These are phyloP conservation scores for Echeveria elegans DNA, from an alignment of 164 flowering plant species.

Conservation along the genomic window DNA sequence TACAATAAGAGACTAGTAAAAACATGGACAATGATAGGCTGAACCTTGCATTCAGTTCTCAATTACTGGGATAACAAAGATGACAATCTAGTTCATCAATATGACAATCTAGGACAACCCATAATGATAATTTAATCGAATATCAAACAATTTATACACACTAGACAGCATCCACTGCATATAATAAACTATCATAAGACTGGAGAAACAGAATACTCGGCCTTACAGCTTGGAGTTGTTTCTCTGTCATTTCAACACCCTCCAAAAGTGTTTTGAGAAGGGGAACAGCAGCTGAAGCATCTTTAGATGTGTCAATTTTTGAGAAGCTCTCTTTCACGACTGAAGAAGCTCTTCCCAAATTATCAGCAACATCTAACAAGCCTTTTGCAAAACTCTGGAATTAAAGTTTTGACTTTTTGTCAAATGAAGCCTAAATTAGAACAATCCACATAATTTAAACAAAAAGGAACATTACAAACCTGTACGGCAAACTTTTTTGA, in stretches of 20 bases:
- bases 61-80: background rate
- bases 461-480: conserved; percentile 29
- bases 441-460: background rate
- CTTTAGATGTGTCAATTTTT: conserved; percentile 58
- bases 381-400: conserved; percentile 79
- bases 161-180: too few species aligned
- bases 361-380: conserved; percentile 89
- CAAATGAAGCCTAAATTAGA: background rate
- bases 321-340: conserved; percentile 70
- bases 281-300: conserved; percentile 56
- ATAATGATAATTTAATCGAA: too few species aligned
- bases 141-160: too few species aligned
- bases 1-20: background rate
- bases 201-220: background rate
- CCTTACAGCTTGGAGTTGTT: conserved; percentile 74
- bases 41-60: background rate
- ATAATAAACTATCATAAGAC: background rate
- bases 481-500: conserved; percentile 84
- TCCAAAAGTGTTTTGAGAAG: conserved; percentile 74
- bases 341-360: conserved; percentile 81
- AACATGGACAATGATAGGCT: background rate
- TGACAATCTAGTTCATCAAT: too few species aligned
- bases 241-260: conserved; percentile 97
- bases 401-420: conserved; percentile 5
- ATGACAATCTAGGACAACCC: too few species aligned